Base-by-base conservation (phyloP, 1,284 basidiomycete species). In the Pyrrhoderma noxium region DNA sequence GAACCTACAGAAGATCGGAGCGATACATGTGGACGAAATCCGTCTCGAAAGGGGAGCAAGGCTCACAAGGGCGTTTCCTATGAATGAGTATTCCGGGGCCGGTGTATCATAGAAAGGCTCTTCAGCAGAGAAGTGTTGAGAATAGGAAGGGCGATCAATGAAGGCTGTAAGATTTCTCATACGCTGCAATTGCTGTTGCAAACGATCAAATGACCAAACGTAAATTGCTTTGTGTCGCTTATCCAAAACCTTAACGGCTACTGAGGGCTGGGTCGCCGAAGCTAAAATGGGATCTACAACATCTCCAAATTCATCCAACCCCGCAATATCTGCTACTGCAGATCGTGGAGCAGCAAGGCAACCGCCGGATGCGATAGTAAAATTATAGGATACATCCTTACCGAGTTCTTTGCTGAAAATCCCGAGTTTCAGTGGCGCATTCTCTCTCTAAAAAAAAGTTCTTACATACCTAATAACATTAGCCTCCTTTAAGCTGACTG, bases 81-180 rank as follows among this genome's bases (percentile, higher is more conserved):
- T 85, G 66, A 94, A 95, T 3, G 92, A 93, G 65, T 88, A 93
- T 57, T 86, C 82, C 0, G 90, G 87, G 1, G 90, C 78, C 8
- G 86, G 85, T 42, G 78, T 77, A 65, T 93, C 87, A 67, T 90
- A 93, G 70, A 98, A 99, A 1, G 92, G 88, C 65, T 93, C 90
- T 57, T 93, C 87, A 36, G 89, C 85, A 37, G 90, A 89, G 68
- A 98, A 95, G 66, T 98, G 94, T 57, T 86, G 85, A 14, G 89
- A 88, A 67, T 93, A 95, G 11, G 88, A 89, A 4, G 95, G 94
- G 51, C 88, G 83, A 66, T 93, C 89, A 60, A 94, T 89, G 65
- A 93, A 93, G n/a, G 84, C 84, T 18, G 87, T 90, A 31, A 95
- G 73, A 63, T 95, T 95, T 43, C 93, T 85, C 94, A 99, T 99